A percentile compares a stretch with the other conserved stretches of the same genome.
Conservation (phyloP, 2,329 filamentous ascomycete genomes). For the Monosporascus sp. region DNA sequence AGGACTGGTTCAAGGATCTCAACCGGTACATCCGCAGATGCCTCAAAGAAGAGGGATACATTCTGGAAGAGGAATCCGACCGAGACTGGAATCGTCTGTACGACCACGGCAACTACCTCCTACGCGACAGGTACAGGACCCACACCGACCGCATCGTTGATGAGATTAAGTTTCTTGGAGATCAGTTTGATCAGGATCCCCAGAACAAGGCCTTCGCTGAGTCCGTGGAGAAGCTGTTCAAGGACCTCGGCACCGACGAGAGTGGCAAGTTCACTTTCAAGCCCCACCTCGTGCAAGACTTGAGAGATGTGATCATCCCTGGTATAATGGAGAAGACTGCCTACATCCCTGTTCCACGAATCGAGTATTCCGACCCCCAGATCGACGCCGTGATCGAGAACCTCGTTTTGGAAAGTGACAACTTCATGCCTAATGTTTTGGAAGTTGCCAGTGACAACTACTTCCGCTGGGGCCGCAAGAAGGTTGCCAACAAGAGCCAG, state of each 20-base stretch:
- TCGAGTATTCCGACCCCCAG: constrained; percentile 82
- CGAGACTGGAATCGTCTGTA: constrained; percentile 80
- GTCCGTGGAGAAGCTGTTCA: constrained; percentile 79
- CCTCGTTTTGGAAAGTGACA: constrained; percentile 90
- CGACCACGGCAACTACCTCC: constrained; percentile 78
- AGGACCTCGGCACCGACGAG: constrained; percentile 78
- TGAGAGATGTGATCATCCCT: constrained; percentile 83
- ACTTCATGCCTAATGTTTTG: constrained; percentile 87
- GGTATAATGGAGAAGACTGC: constrained; percentile 75
- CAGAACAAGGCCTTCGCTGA: constrained; percentile 78
- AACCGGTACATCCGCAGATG: constrained; percentile 76
- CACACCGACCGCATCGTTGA: constrained; percentile 85
- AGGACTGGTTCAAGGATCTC: constrained; percentile 79
- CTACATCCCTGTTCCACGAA: constrained; percentile 89
- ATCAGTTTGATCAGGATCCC: constrained; percentile 84
- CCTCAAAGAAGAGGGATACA: constrained; percentile 84
- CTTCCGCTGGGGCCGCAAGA: constrained; percentile 91
- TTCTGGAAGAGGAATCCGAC: constrained; percentile 76
- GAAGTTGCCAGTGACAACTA: constrained; percentile 92
- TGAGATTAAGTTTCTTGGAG: constrained; percentile 82
- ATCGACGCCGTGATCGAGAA: constrained; percentile 92
- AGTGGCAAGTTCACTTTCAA: constrained; percentile 87
- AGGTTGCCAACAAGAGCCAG: constrained; percentile 71
- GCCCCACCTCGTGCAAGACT: constrained; percentile 83
- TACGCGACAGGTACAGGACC: constrained; percentile 80